Evolutionary conservation across 2,329 filamentous ascomycete species (phyloP).

Genomic region (Colletotrichum sp.): DNA sequence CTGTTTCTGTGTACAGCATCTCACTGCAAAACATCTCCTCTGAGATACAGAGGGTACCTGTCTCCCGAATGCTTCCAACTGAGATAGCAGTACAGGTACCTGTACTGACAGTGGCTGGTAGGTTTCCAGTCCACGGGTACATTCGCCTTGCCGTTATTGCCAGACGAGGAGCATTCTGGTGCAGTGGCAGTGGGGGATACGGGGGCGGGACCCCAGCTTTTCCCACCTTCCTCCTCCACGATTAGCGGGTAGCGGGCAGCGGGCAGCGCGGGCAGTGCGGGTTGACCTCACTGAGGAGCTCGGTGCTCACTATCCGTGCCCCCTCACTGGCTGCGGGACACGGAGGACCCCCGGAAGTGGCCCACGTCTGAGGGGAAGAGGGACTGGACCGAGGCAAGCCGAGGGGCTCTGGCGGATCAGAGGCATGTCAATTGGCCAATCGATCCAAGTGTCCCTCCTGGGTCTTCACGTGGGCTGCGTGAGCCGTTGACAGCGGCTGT

Average conservation of each 20-base stretch:
- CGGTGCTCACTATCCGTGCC: not conserved
- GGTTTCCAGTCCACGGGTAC: not conserved
- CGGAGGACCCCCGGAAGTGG: not conserved
- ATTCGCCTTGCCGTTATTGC: not conserved
- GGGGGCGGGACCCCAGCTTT: slow-evolving; percentile 15
- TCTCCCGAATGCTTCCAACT: not conserved
- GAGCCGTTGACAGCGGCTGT: not conserved
- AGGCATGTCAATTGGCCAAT: slow-evolving; percentile 21
- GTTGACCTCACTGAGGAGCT: not conserved
- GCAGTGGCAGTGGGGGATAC: not conserved
- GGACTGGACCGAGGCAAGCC: slow-evolving; percentile 24
- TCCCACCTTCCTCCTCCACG: slow-evolving; percentile 14
- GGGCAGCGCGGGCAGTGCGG: not conserved
- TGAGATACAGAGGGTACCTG: not conserved
- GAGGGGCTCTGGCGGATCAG: not conserved
- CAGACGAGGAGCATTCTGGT: not conserved
- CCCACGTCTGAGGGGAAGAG: slow-evolving; percentile 5
- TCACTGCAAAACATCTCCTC: not conserved
- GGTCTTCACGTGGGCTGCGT: not conserved
- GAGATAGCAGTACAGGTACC: not conserved
- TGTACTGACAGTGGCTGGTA: not conserved
- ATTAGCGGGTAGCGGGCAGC: not conserved
- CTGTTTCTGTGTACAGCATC: not conserved
- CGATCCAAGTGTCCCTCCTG: not conserved
- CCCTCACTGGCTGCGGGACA: not conserved